phyloP scores from a whole-genome alignment of 306 rosid species.

The Vicia sativa region DNA sequence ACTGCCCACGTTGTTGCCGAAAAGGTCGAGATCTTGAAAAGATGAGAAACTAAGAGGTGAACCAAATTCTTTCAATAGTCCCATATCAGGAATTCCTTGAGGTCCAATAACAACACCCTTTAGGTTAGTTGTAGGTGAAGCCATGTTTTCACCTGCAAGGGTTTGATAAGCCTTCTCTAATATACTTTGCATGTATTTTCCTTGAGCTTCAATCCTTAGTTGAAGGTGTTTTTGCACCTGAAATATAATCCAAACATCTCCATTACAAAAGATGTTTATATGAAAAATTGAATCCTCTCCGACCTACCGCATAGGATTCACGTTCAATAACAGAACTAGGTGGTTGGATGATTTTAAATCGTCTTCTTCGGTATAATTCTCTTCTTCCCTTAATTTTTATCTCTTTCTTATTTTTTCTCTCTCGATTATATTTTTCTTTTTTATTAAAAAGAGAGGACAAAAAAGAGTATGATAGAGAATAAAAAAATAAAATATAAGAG shows the following conservation, averaged over 20 bases:
- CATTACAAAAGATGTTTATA: not conserved
- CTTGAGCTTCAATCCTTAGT: conserved; percentile 97
- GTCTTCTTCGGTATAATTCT: no score
- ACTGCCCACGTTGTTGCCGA: conserved; percentile 54
- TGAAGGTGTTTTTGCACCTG: conserved; percentile 97
- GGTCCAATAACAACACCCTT: conserved; percentile 53
- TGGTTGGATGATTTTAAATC: no score
- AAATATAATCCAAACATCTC: conserved; percentile 27
- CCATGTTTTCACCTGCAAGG: conserved; percentile 93
- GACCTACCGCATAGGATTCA: not conserved
- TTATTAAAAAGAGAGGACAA: no score
- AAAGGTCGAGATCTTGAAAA: conserved; percentile 89
- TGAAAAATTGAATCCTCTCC: not conserved
- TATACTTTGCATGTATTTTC: conserved; percentile 99
- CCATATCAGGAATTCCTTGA: conserved; percentile 60
- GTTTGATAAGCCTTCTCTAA: conserved; percentile 98
- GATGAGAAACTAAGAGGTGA: conserved; percentile 77
- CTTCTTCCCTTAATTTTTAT: no score
- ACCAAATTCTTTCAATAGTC: conserved; percentile 67
- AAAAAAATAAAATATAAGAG: no score
- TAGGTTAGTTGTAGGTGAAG: conserved; percentile 50
- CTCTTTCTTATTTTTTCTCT: no score
- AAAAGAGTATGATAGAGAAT: no score
- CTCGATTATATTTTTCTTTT: no score
- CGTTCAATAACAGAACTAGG: not conserved